A percentile compares a stretch with the other conserved stretches of the same genome.
These are phyloP conservation scores for Linnemannia schmuckeri DNA, from an alignment of 192 early-diverging fungal genomes.

Conservation along the genomic window DNA sequence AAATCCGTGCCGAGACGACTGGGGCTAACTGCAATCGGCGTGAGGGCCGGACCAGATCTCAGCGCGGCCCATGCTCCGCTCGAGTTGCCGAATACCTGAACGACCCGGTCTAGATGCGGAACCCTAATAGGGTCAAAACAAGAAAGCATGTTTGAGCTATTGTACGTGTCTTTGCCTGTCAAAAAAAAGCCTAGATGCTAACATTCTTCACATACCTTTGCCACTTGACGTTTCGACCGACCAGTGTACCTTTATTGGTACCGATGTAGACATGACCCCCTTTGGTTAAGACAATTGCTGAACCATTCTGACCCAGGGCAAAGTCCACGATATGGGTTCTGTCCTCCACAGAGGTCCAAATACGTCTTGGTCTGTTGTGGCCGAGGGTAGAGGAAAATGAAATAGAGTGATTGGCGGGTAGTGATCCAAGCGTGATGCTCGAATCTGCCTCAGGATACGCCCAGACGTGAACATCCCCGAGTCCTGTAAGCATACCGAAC, in stretches of 20 bases:
- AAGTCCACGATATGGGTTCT: conserved; percentile 68
- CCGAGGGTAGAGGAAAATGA: conserved; percentile 8
- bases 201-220: conserved; percentile 23
- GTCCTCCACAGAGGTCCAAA: conserved; percentile 68
- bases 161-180: not conserved
- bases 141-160: not conserved
- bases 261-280: conserved; percentile 78
- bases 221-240: conserved; percentile 52
- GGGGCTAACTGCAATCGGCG: conserved; percentile 23
- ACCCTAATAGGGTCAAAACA: conserved; percentile 31
- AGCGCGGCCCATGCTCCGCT: conserved; percentile 76
- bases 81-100: conserved; percentile 68
- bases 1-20: conserved; percentile 54
- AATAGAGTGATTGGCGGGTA: conserved; percentile 35
- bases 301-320: conserved; percentile 77
- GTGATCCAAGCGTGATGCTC: conserved; percentile 37
- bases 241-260: conserved; percentile 36
- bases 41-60: conserved; percentile 63
- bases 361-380: conserved; percentile 59
- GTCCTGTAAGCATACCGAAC: conserved; percentile 39
- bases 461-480: conserved; percentile 50
- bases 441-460: conserved; percentile 48
- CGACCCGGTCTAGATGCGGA: conserved; percentile 71
- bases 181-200: not conserved
- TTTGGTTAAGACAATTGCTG: conserved; percentile 73